phyloP scores from a whole-genome alignment of 768 basidiomycete genomes.

The Russula sp. region DNA sequence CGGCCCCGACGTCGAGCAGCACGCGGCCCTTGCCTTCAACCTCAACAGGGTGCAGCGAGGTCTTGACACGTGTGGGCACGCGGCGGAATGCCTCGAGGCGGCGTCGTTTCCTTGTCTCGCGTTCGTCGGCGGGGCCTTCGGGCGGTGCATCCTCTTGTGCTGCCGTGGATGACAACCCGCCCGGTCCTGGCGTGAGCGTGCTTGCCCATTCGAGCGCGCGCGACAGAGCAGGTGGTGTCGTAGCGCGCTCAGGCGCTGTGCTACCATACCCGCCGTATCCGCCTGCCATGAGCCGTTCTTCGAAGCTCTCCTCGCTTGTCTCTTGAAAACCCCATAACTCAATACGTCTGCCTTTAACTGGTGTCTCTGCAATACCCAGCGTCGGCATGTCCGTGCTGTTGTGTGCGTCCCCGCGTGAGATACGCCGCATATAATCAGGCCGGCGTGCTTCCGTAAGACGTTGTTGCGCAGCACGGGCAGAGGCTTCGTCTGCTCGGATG shows the following conservation, averaged over 20 bases:
- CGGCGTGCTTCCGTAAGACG: slow-evolving; percentile 56
- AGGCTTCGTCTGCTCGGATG: slow-evolving; percentile 48
- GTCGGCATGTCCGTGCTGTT: slow-evolving; percentile 32
- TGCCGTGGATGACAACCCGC: slow-evolving; percentile 29
- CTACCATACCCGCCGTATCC: slow-evolving; percentile 67
- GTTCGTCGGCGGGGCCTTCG: slow-evolving; percentile 35
- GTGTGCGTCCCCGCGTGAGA: slow-evolving; percentile 30
- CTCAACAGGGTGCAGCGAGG: slow-evolving; percentile 54
- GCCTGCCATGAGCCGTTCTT: slow-evolving; percentile 77
- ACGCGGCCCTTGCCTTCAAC: slow-evolving; percentile 67
- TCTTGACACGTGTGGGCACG: slow-evolving; percentile 22
- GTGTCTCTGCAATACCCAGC: slow-evolving; percentile 64
- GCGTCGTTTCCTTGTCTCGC: slow-evolving; percentile 59
- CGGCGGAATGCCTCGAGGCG: slow-evolving; percentile 62
- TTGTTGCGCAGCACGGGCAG: slow-evolving; percentile 44
- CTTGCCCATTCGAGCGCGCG: slow-evolving; percentile 52
- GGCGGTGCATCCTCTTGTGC: slow-evolving; percentile 27
- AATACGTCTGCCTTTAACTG: slow-evolving; percentile 63
- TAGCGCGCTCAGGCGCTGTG: slow-evolving; percentile 27
- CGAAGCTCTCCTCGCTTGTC: slow-evolving; percentile 64
- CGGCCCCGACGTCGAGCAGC: slow-evolving; percentile 50
- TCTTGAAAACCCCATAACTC: slow-evolving; percentile 46
- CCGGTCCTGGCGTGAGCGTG: slow-evolving; percentile 40
- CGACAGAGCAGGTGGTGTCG: slow-evolving; percentile 31
- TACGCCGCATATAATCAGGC: slow-evolving; percentile 66